Percentiles rank a stretch among this genome's conserved stretches.
These are phyloP conservation scores for Monosporozyma unispora DNA, from an alignment of 805 yeast species.

Conservation along the genomic window DNA sequence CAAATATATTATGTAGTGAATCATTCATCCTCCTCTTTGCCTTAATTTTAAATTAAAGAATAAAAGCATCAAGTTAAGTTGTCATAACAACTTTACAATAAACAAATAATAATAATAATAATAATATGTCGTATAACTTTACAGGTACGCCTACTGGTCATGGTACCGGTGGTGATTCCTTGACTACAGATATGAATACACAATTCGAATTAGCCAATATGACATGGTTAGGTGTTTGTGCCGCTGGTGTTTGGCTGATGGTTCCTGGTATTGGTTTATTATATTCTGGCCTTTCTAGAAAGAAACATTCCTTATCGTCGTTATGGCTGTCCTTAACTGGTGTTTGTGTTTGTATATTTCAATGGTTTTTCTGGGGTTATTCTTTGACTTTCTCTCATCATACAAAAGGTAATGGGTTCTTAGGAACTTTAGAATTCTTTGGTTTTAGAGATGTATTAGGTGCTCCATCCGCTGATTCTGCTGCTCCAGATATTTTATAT, in stretches of 20 bases:
- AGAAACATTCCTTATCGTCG: constrained; percentile 89
- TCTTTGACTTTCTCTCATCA: constrained; percentile 75
- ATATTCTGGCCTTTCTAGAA: constrained; percentile 89
- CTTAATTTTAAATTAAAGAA: not conserved
- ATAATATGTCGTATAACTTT: constrained; percentile 25
- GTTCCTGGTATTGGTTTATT: constrained; percentile 90
- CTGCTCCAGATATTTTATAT: constrained; percentile 84
- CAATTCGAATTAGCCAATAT: constrained; percentile 67
- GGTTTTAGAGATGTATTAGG: constrained; percentile 77
- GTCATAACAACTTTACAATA: not conserved
- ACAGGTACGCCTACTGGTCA: constrained; percentile 42
- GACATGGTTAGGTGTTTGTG: constrained; percentile 78
- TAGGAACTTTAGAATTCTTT: constrained; percentile 77
- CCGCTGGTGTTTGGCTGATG: constrained; percentile 87
- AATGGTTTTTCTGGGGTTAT: constrained; percentile 99
- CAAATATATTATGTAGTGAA: not conserved
- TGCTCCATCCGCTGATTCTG: constrained; percentile 55
- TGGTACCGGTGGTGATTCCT: constrained; percentile 76
- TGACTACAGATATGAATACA: constrained; percentile 60
- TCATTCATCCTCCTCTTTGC: not conserved
- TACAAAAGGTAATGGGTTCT: constrained; percentile 50
- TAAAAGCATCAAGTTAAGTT: not conserved
- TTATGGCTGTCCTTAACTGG: constrained; percentile 94
- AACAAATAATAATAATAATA: not conserved
- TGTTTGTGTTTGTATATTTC: constrained; percentile 72